Evolutionary conservation across 2,329 filamentous ascomycete genomes (phyloP), one percentile per base, ranked within the genome.

Genomic region (Daldinia eschscholtzii): DNA sequence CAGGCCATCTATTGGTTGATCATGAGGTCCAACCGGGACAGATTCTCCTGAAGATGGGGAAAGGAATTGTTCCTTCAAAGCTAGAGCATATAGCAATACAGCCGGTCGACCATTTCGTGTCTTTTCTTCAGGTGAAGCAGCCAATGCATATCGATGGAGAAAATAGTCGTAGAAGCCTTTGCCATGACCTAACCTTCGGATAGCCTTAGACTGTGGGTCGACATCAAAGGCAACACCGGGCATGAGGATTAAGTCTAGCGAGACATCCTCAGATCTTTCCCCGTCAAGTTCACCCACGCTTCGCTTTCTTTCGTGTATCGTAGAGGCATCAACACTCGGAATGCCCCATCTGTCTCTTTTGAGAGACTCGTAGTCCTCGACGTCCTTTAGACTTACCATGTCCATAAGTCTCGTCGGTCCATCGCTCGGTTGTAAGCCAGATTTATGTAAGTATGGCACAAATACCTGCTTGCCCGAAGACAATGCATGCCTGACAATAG

Each of bases 91-190:
- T 72, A 91, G 81, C 70, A 85, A 81, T 76, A 87, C 79, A 75
- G 82, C 78, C 62, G 78, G 76, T 58, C 74, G 75, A 58, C 73
- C 74, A 71, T 78, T 75, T 35, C 78, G 73, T 46, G 76, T 76
- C 41, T 77, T 77, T 46, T 78, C 76, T 62, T 78, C 76, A 55
- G 80, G 72, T 53, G 76, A 72, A 56, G 71, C 70, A 67, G 78
- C 79, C 79, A 86, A 78, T 59, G 82, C 79, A 75, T 94, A 97
- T 73, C 91, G 89, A 76, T 91, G 88, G 77, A 99, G 82, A 80
- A 97, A 99, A 80, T 90, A 92, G 83, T 99, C 96, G 84, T 99
- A 99, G 82, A 97, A 99, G 35, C 96, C 96, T 80, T 93, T 97
- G 64, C 96, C 96, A 80, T 99, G 96, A 44, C 96, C 96, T 20